Evolutionary conservation across 2,329 filamentous ascomycete species (phyloP).

Genomic region (Fusarium papillatum): DNA sequence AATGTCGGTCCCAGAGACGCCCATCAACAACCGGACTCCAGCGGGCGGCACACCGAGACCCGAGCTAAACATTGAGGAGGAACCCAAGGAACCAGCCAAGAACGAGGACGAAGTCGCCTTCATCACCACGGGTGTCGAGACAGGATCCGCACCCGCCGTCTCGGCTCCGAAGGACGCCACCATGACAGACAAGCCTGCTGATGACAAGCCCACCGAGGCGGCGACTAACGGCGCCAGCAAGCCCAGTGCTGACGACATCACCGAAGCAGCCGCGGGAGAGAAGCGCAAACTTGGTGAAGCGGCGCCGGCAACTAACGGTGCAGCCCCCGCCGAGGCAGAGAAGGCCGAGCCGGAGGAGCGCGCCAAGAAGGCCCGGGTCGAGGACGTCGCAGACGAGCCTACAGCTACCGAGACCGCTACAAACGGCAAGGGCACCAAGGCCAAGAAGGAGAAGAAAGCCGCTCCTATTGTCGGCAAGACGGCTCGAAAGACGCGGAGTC

Average conservation of each 20-base stretch:
- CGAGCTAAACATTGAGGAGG: conserved; percentile 50
- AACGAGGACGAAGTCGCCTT: conserved; percentile 41
- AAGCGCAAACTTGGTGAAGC: conserved; percentile 58
- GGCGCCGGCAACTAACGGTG: conserved; percentile 34
- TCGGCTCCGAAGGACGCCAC: conserved; percentile 37
- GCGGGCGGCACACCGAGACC: conserved; percentile 52
- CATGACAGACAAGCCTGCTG: conserved; percentile 27
- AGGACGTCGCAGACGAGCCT: conserved; percentile 45
- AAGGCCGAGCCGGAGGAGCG: conserved; percentile 46
- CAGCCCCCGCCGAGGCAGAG: conserved; percentile 23
- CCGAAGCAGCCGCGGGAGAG: conserved; percentile 41
- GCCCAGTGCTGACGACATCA: conserved; percentile 28
- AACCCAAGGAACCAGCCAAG: conserved; percentile 44
- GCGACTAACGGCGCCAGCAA: conserved; percentile 38
- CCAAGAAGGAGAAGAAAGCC: conserved; percentile 55
- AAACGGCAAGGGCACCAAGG: conserved; percentile 46
- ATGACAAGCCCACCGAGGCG: conserved; percentile 20
- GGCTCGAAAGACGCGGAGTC: conserved; percentile 58
- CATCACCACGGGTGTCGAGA: conserved; percentile 43
- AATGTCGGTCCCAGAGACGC: conserved; percentile 52
- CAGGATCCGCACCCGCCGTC: conserved; percentile 35
- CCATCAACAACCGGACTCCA: conserved; percentile 50
- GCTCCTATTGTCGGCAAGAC: conserved; percentile 51
- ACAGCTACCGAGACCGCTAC: conserved; percentile 33
- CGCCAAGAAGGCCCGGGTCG: conserved; percentile 57